Evolutionary conservation across 768 basidiomycete genomes (phyloP).

Genomic region (Russula olivacea): DNA sequence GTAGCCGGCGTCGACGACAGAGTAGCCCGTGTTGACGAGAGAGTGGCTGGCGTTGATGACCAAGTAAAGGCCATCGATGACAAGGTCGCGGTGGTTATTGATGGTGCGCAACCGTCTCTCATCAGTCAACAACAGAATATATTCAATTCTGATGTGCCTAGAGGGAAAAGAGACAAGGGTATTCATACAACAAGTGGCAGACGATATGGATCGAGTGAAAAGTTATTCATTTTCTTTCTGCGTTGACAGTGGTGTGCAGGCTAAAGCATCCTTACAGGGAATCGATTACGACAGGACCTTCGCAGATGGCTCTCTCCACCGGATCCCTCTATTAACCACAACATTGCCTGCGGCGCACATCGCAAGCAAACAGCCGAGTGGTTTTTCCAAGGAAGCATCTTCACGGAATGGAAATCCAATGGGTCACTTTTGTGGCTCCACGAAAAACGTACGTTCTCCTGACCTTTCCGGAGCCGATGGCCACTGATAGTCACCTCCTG

Average conservation of each 20-base stretch:
- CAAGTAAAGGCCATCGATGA: no score
- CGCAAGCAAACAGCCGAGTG: background rate
- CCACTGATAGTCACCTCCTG: no score
- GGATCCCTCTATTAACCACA: background rate
- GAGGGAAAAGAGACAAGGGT: no score
- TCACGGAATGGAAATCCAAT: background rate
- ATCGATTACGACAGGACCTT: background rate
- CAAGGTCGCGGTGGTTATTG: no score
- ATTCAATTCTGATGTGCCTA: no score
- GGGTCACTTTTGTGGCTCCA: background rate
- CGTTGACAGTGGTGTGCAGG: background rate
- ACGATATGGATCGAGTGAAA: no score
- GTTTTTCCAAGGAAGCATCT: background rate
- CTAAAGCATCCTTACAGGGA: background rate
- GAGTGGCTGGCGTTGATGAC: no score
- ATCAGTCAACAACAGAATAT: no score
- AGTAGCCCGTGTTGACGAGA: no score
- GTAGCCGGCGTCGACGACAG: no score
- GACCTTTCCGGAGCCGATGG: background rate
- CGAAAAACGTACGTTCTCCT: background rate
- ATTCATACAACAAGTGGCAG: no score
- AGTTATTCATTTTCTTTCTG: background rate
- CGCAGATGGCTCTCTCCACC: background rate
- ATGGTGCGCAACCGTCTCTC: no score
- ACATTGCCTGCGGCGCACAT: background rate